Evolutionary conservation across 192 early-diverging fungal species (phyloP), one percentile per base, ranked within the genome.

Genomic region (Paraglomus brasilianum): DNA sequence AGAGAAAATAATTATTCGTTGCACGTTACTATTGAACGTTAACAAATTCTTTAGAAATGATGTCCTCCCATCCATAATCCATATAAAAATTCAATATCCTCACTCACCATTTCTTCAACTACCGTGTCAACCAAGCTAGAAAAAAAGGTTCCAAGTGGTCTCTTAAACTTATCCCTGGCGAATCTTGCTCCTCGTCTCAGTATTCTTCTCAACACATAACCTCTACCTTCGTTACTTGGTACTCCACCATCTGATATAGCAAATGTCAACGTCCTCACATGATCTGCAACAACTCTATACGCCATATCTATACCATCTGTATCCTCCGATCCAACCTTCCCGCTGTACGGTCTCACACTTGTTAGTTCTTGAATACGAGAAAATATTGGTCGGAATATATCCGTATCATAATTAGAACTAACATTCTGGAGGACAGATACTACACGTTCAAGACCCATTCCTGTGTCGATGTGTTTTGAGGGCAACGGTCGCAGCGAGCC

Each of bases 211-310:
- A 98, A 83, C 4, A 98, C 95, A 78, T 99, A 98, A 61, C 97
- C 97, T 72, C 97, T 92, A 38, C 97, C 97, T 75, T 97, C 95
- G 78, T 99, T 99, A 62, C 91, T 93, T 21, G 97, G 97, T 17
- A 98, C 82, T 52, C 95, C 93, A 59, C 95, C 95, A 73, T 99
- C 97, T 38, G 91, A 87, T 67, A 99, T 98, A 39, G 95, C 89
- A 83, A 99, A 96, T 9, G 94, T 93, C 64, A 98, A 81, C 15
- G 97, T 98, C 67, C 97, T 87, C 46, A 98, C 81, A 73, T 99
- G 97, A 84, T 99, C 97, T 62, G 95, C 97, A 72, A 99, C 86
- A 38, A 99, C 95, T 53, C 95, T 93, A 81, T 99, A 98, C 41
- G 95, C 97, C 82, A 93, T 97, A 80, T 98, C 97, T 46, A 98